A percentile compares a stretch with the other conserved stretches of the same genome.
phyloP scores from a whole-genome alignment of 2,329 filamentous ascomycete genomes.

The Nemania serpens region DNA sequence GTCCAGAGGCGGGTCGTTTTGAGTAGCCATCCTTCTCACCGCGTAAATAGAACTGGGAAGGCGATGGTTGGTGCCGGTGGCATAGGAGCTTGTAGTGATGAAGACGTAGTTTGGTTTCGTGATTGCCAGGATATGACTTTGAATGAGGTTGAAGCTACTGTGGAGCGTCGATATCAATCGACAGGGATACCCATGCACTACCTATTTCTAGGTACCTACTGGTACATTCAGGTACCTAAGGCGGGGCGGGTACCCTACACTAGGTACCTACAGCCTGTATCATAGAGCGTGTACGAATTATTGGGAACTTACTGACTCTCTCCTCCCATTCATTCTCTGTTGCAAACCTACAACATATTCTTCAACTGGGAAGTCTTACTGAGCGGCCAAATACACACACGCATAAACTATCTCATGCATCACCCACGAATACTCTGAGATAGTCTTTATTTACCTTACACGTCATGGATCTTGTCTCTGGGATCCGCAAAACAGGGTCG shows the following conservation, averaged over 20 bases:
- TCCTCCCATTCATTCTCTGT: no score
- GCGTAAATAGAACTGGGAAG: background rate
- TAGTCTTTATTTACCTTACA: background rate
- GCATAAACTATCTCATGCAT: background rate
- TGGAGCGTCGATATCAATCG: slow-evolving; percentile 22
- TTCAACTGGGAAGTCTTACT: no score
- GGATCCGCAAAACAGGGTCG: slow-evolving; percentile 87
- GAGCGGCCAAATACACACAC: background rate
- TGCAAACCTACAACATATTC: no score
- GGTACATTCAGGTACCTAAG: background rate
- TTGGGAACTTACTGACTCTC: no score
- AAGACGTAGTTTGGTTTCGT: background rate
- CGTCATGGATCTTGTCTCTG: slow-evolving; percentile 88
- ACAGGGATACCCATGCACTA: slow-evolving; percentile 22
- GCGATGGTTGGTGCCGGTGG: background rate
- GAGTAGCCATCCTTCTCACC: slow-evolving; percentile 28
- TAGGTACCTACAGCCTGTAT: background rate
- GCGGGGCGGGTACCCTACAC: no score
- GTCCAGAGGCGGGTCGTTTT: slow-evolving; percentile 54
- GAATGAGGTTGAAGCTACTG: slow-evolving; percentile 6
- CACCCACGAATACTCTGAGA: no score
- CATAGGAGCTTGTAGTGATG: background rate
- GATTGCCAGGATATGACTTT: background rate
- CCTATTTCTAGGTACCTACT: background rate
- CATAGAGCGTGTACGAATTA: no score